Conservation (phyloP, 2,329 filamentous ascomycete genomes). For the Epichloe festucae region DNA sequence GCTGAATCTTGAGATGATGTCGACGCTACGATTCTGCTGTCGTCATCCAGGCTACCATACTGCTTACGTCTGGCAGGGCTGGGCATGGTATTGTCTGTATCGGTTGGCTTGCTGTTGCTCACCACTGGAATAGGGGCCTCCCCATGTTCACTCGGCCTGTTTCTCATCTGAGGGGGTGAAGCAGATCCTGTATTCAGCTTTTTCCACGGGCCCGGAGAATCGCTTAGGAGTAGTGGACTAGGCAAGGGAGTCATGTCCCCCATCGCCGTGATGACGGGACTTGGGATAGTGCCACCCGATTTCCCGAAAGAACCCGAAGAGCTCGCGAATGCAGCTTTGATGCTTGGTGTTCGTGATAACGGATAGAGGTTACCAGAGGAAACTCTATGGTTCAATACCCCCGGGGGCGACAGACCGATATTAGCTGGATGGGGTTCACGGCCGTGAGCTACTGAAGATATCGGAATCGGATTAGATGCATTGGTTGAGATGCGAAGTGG, state of each 20-base stretch:
- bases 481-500: constrained; percentile 28
- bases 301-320: constrained; percentile 38
- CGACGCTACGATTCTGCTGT: constrained; percentile 19
- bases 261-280: constrained; percentile 63
- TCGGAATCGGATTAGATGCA: constrained; percentile 9
- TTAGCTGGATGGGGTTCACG: constrained; percentile 25
- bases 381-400: constrained; percentile 15
- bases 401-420: constrained; percentile 18
- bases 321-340: constrained; percentile 41
- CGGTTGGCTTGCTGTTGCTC: constrained; percentile 37
- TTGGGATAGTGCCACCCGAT: constrained; percentile 56
- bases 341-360: constrained; percentile 46
- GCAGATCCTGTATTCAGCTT: constrained; percentile 33
- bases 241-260: constrained; percentile 68
- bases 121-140: constrained; percentile 33
- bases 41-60: constrained; percentile 28
- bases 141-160: constrained; percentile 13
- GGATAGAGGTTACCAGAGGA: constrained; percentile 29
- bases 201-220: constrained; percentile 56
- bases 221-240: constrained; percentile 54
- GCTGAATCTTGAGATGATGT: constrained; percentile 6
- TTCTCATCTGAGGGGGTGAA: constrained; percentile 24
- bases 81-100: constrained; percentile 28
- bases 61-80: constrained; percentile 44
- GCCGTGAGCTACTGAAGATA: constrained; percentile 10